Percentiles rank a stretch among this genome's conserved stretches.
Evolutionary conservation across 2,329 filamentous ascomycete species (phyloP).

Genomic region (Corynespora cassiicola): DNA sequence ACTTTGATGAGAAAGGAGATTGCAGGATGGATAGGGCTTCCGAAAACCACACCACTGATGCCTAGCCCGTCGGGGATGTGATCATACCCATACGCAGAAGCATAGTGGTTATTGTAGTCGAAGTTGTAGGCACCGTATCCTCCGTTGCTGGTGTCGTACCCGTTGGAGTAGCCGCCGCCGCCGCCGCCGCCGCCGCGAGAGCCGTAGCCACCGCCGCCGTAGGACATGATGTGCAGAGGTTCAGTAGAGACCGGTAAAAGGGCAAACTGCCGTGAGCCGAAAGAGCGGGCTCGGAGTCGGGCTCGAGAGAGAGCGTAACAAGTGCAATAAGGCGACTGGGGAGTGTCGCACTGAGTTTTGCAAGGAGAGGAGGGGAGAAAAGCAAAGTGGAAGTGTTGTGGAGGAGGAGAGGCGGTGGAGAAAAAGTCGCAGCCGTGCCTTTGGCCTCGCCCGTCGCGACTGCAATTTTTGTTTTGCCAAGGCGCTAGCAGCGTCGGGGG

Average conservation of each 20-base stretch:
- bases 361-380: constrained; percentile 23
- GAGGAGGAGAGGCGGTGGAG: constrained; percentile 24
- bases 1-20: constrained; percentile 31
- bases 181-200: constrained; percentile 51
- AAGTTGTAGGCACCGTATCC: constrained; percentile 56
- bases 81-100: constrained; percentile 54
- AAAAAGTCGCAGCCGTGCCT: constrained; percentile 27
- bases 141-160: constrained; percentile 54
- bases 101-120: constrained; percentile 54
- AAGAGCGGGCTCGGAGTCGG: constrained; percentile 25
- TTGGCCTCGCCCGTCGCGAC: constrained; percentile 30
- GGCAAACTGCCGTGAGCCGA: constrained; percentile 31
- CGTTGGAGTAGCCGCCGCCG: constrained; percentile 60
- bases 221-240: constrained; percentile 67
- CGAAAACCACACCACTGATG: constrained; percentile 44
- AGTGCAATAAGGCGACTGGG: constrained; percentile 28
- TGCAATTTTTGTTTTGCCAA: constrained; percentile 27
- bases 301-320: constrained; percentile 18
- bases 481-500: constrained; percentile 21
- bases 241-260: constrained; percentile 41
- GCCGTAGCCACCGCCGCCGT: constrained; percentile 60
- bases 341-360: constrained; percentile 35
- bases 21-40: constrained; percentile 34
- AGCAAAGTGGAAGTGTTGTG: constrained; percentile 23
- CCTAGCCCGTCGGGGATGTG: constrained; percentile 47